Conservation (phyloP, 768 basidiomycete species). For the Coprinopsis cinerea region DNA sequence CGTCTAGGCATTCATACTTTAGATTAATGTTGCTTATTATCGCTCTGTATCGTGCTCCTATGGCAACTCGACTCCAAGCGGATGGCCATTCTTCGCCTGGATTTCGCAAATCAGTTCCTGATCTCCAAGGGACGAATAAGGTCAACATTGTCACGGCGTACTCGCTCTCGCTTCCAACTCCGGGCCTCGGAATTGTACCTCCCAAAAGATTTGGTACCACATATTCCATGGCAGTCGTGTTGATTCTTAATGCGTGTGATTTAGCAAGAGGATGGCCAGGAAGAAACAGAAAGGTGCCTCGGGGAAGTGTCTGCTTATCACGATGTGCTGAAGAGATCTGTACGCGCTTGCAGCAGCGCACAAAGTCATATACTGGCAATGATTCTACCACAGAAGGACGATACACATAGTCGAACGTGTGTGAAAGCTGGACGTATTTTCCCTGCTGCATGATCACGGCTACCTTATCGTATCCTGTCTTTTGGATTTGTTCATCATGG, state of each 20-base stretch:
- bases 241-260: conserved; percentile 10
- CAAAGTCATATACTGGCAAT: too few relatives aligned
- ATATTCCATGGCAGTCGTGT: background rate
- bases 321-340: too few relatives aligned
- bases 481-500: background rate
- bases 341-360: too few relatives aligned
- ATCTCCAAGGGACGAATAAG: conserved; percentile 27
- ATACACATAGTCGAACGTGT: too few relatives aligned
- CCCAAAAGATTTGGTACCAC: conserved; percentile 25
- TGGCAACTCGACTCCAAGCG: conserved; percentile 16
- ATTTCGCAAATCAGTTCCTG: conserved; percentile 18
- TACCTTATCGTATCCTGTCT: background rate
- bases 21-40: conserved; percentile 27
- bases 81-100: conserved; percentile 20
- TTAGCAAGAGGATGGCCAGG: conserved; percentile 13
- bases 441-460: background rate
- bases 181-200: conserved; percentile 23
- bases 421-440: conserved; percentile 1
- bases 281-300: conserved; percentile 8
- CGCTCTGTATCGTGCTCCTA: conserved; percentile 10
- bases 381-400: too few relatives aligned
- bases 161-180: conserved; percentile 24
- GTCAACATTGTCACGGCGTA: conserved; percentile 27
- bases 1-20: conserved; percentile 31
- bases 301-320: too few relatives aligned